These are phyloP conservation scores for Candida koratica DNA, from an alignment of 805 yeast species.

Conservation along the genomic window DNA sequence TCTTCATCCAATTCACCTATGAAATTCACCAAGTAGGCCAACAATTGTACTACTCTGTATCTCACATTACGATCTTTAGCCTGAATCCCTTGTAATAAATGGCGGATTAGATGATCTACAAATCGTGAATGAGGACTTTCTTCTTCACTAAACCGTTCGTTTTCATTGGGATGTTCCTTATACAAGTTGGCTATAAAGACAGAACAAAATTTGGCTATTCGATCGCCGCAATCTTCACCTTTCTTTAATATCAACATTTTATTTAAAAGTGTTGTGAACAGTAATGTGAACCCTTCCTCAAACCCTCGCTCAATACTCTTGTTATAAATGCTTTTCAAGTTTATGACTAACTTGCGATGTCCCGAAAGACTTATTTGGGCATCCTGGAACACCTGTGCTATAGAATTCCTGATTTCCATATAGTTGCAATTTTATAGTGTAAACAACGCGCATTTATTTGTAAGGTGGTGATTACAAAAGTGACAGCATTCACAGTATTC, in stretches of 20 bases:
- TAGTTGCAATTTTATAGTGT: slow-evolving; percentile 24
- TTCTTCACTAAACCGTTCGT: slow-evolving; percentile 23
- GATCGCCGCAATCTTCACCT: slow-evolving; percentile 68
- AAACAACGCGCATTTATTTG: slow-evolving; percentile 87
- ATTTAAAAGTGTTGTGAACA: slow-evolving; percentile 59
- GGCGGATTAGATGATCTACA: slow-evolving; percentile 57
- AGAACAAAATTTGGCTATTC: slow-evolving; percentile 68
- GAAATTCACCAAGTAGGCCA: slow-evolving; percentile 66
- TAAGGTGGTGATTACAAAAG: too few relatives aligned
- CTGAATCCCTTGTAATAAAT: slow-evolving; percentile 71
- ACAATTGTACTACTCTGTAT: slow-evolving; percentile 70
- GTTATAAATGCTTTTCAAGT: slow-evolving; percentile 55
- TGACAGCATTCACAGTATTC: too few relatives aligned
- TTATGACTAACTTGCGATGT: slow-evolving; percentile 68
- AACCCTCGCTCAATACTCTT: slow-evolving; percentile 50
- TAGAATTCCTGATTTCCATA: slow-evolving; percentile 33
- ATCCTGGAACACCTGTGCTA: slow-evolving; percentile 72
- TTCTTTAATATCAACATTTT: slow-evolving; percentile 65
- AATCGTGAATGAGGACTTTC: slow-evolving; percentile 39
- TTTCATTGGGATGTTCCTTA: slow-evolving; percentile 13
- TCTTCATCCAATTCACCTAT: slow-evolving; percentile 75
- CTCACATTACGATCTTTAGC: slow-evolving; percentile 76
- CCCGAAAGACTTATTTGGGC: slow-evolving; percentile 72
- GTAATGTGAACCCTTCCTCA: slow-evolving; percentile 56
- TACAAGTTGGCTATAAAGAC: slow-evolving; percentile 50